A percentile compares a stretch with the other conserved stretches of the same genome.
phyloP scores from a whole-genome alignment of 2,329 filamentous ascomycete genomes.

The Cladophialophora bantiana region DNA sequence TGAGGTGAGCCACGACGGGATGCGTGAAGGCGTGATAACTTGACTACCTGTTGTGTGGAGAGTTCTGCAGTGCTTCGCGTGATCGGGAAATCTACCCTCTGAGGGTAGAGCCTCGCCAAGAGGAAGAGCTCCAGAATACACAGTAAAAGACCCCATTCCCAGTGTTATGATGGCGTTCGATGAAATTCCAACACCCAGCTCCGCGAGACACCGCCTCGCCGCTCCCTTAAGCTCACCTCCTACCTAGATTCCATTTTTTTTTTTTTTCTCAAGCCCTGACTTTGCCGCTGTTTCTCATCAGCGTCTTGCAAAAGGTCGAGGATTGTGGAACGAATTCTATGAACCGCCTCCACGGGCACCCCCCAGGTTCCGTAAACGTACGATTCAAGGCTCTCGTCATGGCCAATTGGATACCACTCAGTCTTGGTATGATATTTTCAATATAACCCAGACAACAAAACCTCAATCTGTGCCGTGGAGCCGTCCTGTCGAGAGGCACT shows the following conservation, averaged over 20 bases:
- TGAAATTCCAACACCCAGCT: slow-evolving; percentile 6
- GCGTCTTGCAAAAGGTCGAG: neutral
- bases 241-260: neutral
- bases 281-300: neutral
- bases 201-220: neutral
- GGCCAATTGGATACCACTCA: neutral
- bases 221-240: neutral
- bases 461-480: slow-evolving; percentile 1
- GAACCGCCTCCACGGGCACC: neutral
- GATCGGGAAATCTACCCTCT: too few relatives aligned
- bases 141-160: neutral
- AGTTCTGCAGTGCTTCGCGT: too few relatives aligned
- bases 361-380: slow-evolving; percentile 1
- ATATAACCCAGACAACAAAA: slow-evolving; percentile 5
- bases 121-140: too few relatives aligned
- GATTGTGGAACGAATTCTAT: neutral
- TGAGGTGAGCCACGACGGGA: too few relatives aligned
- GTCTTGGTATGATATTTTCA: slow-evolving; percentile 1
- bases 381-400: neutral
- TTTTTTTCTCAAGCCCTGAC: neutral
- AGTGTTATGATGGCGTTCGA: neutral
- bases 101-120: too few relatives aligned
- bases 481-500: neutral
- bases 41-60: too few relatives aligned
- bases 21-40: too few relatives aligned